These are phyloP conservation scores for Tylopilus sp. DNA, from an alignment of 768 basidiomycete genomes.

Conservation along the genomic window DNA sequence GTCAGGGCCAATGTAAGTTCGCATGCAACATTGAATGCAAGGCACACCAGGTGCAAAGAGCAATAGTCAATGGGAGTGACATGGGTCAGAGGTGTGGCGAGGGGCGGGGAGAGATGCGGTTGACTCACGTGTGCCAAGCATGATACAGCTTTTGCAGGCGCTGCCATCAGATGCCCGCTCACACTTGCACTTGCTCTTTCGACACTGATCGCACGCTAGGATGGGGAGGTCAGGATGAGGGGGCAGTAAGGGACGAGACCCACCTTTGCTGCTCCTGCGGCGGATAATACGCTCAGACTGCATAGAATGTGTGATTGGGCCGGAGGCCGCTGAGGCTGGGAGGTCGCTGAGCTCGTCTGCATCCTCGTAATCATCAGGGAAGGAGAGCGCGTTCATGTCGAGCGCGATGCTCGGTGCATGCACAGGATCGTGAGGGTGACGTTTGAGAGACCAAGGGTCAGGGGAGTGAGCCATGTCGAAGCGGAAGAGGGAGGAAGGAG, in stretches of 20 bases:
- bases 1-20: neutral
- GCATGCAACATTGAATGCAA: neutral
- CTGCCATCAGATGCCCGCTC: slow-evolving; percentile 59
- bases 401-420: slow-evolving; percentile 17
- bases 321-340: slow-evolving; percentile 23
- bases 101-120: neutral
- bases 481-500: slow-evolving; percentile 15
- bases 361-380: slow-evolving; percentile 65
- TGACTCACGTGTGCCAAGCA: slow-evolving; percentile 64
- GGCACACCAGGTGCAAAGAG: neutral
- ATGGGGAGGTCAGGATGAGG: neutral
- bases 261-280: slow-evolving; percentile 76
- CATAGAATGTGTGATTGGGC: slow-evolving; percentile 16
- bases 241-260: slow-evolving; percentile 10
- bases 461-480: slow-evolving; percentile 26
- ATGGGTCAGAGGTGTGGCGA: slow-evolving; percentile 11
- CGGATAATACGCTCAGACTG: slow-evolving; percentile 52
- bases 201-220: slow-evolving; percentile 82
- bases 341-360: slow-evolving; percentile 51
- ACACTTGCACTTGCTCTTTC: slow-evolving; percentile 89
- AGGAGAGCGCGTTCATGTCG: slow-evolving; percentile 37
- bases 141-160: slow-evolving; percentile 73
- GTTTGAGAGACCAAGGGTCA: slow-evolving; percentile 26
- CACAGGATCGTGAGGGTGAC: slow-evolving; percentile 3
- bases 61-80: neutral